These are phyloP conservation scores for Kalmusia sp. DNA, from an alignment of 2,329 filamentous ascomycete species.

Conservation along the genomic window DNA sequence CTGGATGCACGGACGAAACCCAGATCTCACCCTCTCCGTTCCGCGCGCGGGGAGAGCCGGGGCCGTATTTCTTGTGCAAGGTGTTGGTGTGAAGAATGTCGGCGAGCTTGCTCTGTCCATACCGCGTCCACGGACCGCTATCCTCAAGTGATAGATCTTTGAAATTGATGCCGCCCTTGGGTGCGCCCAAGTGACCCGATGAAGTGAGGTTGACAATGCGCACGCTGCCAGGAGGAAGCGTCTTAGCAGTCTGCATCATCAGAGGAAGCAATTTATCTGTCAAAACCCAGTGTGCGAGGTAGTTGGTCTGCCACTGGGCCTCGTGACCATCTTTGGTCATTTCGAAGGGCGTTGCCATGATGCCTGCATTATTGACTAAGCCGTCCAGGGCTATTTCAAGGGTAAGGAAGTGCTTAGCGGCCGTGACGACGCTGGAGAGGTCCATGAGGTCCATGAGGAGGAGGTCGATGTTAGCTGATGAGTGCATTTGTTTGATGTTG, in stretches of 20 bases:
- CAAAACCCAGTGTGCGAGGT: constrained; percentile 54
- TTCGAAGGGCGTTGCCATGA: constrained; percentile 40
- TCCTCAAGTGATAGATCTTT: constrained; percentile 8
- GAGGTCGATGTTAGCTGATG: constrained; percentile 36
- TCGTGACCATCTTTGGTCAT: constrained; percentile 53
- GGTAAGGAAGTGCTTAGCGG: constrained; percentile 33
- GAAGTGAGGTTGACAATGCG: constrained; percentile 29
- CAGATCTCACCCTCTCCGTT: constrained; percentile 17
- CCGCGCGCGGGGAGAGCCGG: constrained; percentile 10
- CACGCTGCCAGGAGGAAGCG: constrained; percentile 42
- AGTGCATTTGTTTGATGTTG: constrained; percentile 35
- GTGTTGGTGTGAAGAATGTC: constrained; percentile 24
- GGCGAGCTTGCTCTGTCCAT: constrained; percentile 32
- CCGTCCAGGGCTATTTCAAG: constrained; percentile 45
- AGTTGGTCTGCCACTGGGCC: constrained; percentile 55
- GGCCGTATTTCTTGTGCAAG: constrained; percentile 16
- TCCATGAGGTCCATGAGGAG: constrained; percentile 43
- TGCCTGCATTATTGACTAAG: constrained; percentile 50
- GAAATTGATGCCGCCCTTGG: constrained; percentile 25
- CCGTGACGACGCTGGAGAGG: constrained; percentile 38
- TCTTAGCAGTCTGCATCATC: constrained; percentile 18
- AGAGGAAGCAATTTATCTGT: constrained; percentile 48
- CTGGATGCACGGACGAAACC: constrained; percentile 26
- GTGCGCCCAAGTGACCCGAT: constrained; percentile 18
- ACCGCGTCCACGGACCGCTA: constrained; percentile 16